These are phyloP conservation scores for Rhodotorula glutinis DNA, from an alignment of 1,284 basidiomycete genomes.

Conservation along the genomic window DNA sequence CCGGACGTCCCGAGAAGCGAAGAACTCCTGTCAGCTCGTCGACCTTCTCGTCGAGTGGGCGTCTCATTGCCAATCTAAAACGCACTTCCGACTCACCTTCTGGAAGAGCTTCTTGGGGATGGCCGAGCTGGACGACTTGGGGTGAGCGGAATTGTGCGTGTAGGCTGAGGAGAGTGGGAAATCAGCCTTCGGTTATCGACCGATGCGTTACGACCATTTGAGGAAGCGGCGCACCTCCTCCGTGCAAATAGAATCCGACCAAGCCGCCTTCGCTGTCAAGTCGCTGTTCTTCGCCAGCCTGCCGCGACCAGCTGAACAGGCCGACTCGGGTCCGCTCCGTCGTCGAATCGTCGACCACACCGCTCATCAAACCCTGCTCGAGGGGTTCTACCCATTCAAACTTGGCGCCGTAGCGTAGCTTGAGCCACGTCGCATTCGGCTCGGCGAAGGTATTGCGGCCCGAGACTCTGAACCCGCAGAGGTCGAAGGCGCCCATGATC, in stretches of 20 bases:
- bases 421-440: constrained; percentile 2
- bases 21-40: no score
- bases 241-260: constrained; percentile 33
- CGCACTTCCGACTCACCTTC: background rate
- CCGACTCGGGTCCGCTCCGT: constrained; percentile 11
- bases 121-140: constrained; percentile 5
- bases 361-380: background rate
- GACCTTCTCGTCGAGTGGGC: no score
- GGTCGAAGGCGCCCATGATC: constrained; percentile 20
- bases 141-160: constrained; percentile 26
- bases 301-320: constrained; percentile 22
- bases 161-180: constrained; percentile 10
- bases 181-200: background rate
- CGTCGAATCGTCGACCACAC: constrained; percentile 4
- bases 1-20: no score
- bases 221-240: constrained; percentile 17
- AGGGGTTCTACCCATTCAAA: constrained; percentile 28
- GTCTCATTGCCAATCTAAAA: no score
- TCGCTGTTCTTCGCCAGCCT: background rate
- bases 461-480: constrained; percentile 16
- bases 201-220: fast-evolving
- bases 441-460: background rate
- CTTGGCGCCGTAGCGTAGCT: background rate
- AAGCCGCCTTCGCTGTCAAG: background rate
- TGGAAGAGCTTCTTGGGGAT: constrained; percentile 18